Base-by-base conservation (phyloP, 805 yeast genomes). In the Hanseniaspora thailandica region DNA sequence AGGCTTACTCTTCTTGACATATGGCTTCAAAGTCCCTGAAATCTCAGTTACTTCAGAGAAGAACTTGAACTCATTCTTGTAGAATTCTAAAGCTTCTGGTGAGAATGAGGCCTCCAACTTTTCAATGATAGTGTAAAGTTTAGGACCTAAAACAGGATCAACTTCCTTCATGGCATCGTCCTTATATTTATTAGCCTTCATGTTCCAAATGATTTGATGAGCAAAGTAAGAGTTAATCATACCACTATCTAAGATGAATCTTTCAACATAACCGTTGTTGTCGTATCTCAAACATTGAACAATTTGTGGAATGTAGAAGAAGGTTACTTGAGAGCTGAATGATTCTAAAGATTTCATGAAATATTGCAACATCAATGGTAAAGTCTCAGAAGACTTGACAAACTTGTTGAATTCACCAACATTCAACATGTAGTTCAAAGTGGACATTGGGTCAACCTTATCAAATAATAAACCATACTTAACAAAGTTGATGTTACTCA, bases 151-250 rank as follows among this genome's bases (percentile, higher is more conserved):
- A 62, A 90, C 71, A 1, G 77, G 72, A 67, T 89, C 96, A 4
- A 94, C 93, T 7, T 77, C 74, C 0, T 79, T 72, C 0, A 87
- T 82, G 9, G 90, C 96, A 60, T 90, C 97, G 63, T 86, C 97
- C 60, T 82, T 84, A 67, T 77, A 93, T 57, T 88, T 79, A 63
- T 94, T 93, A 1, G 99, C 97, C 62, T 84, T 69, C 85, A 93
- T 87, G 63, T 93, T 93, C 99, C 99, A 93, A 53, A 93, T 87
- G 58, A 93, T 89, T 68, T 93, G 99, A 67, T 93, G 99, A 0
- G 97, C 89, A 73, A 93, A 93, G 57, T 90, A 71, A 59, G 86
- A 94, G 26, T 93, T 82, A 13, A 88, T 86, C 63, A 84, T 81
- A 1, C 95, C 97, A 1, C 97, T 86, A 65, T 93, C 97, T 54